Percentiles rank a stretch among this genome's conserved stretches.
Conservation (phyloP, 176 grass and related monocot genomes). For the Puccinellia tenuiflora region DNA sequence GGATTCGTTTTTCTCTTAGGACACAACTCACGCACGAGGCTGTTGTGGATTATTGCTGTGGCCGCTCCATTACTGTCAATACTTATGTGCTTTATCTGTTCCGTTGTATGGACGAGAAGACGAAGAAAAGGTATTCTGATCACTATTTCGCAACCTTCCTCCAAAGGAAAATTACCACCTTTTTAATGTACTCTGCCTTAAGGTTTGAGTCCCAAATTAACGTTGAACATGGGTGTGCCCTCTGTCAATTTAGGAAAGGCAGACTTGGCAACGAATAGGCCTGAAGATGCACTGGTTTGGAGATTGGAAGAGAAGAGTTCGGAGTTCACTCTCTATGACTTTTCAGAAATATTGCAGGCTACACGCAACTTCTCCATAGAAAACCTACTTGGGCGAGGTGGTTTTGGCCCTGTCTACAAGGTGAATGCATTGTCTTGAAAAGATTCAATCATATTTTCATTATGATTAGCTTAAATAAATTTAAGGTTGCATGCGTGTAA, state of each 20-base stretch:
- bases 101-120: not conserved
- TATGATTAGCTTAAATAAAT: not conserved
- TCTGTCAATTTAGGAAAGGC: not conserved
- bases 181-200: not conserved
- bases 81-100: not conserved
- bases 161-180: not conserved
- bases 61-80: not conserved
- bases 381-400: conserved; percentile 50
- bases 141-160: not conserved
- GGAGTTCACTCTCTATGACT: conserved; percentile 23
- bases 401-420: conserved; percentile 70
- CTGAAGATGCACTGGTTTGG: not conserved
- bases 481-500: not conserved
- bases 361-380: conserved; percentile 32
- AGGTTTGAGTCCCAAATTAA: not conserved
- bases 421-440: not conserved
- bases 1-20: not conserved
- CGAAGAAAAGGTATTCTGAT: not conserved
- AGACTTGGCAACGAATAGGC: not conserved
- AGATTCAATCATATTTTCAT: not conserved
- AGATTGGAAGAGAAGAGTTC: conserved; percentile 16
- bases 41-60: conserved; percentile 8
- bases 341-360: conserved; percentile 5
- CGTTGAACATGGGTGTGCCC: not conserved
- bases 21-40: not conserved